Evolutionary conservation across 179 eudicot species (phyloP).

Genomic region (Vitellaria paradoxa): DNA sequence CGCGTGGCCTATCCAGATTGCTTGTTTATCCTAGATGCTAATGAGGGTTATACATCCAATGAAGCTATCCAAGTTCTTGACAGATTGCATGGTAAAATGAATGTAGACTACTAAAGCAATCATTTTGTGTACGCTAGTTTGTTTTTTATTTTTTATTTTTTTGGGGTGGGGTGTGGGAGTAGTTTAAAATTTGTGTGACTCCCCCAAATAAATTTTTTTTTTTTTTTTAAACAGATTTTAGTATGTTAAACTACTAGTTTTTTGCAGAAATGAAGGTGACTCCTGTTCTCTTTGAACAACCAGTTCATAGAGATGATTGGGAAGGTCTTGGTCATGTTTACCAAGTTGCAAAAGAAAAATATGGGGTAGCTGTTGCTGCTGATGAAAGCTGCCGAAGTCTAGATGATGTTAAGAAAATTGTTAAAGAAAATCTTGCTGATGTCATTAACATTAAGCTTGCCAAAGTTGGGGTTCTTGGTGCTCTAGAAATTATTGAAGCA

Average conservation of each 20-base stretch:
- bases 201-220: too few species aligned
- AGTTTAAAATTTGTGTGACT: too few species aligned
- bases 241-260: slow-evolving; percentile 5
- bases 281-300: slow-evolving; percentile 85
- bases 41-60: slow-evolving; percentile 76
- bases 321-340: slow-evolving; percentile 75
- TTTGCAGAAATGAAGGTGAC: slow-evolving; percentile 72
- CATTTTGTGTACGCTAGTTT: not conserved
- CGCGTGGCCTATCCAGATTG: slow-evolving; percentile 62
- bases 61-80: slow-evolving; percentile 83
- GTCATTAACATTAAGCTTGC: slow-evolving; percentile 88
- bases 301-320: slow-evolving; percentile 90
- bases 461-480: slow-evolving; percentile 82
- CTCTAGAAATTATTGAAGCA: slow-evolving; percentile 66
- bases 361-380: slow-evolving; percentile 79
- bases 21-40: slow-evolving; percentile 79
- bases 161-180: too few species aligned
- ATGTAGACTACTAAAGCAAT: not conserved
- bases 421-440: slow-evolving; percentile 60
- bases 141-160: not conserved
- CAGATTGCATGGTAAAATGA: slow-evolving; percentile 53
- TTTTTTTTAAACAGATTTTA: not conserved
- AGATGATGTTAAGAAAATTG: slow-evolving; percentile 65
- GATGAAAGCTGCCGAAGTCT: slow-evolving; percentile 87
- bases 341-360: slow-evolving; percentile 58